Percentiles rank a stretch among this genome's conserved stretches.
phyloP scores from a whole-genome alignment of 2,329 filamentous ascomycete genomes.

The Curvularia lunata region DNA sequence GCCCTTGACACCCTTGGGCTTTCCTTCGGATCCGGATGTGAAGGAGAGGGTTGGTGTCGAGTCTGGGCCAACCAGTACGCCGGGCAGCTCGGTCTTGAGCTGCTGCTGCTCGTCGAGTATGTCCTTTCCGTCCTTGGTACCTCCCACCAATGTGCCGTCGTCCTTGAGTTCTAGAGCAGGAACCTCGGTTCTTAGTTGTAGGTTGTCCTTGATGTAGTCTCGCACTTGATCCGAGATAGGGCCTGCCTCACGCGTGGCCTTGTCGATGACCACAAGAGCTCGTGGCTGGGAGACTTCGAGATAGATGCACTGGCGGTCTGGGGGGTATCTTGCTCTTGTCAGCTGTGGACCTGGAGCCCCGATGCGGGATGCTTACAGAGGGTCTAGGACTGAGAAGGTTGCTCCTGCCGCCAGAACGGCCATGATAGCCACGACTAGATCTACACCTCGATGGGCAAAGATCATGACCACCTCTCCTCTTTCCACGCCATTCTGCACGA shows the following conservation, averaged over 20 bases:
- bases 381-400: slow-evolving; percentile 73
- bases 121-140: slow-evolving; percentile 69
- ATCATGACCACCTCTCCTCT: slow-evolving; percentile 93
- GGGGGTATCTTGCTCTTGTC: slow-evolving; percentile 67
- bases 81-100: slow-evolving; percentile 65
- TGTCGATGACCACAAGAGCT: slow-evolving; percentile 74
- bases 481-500: slow-evolving; percentile 74
- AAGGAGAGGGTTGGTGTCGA: slow-evolving; percentile 73
- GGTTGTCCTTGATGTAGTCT: slow-evolving; percentile 73
- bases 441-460: slow-evolving; percentile 82
- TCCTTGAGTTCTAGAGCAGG: slow-evolving; percentile 75
- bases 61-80: slow-evolving; percentile 84
- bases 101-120: slow-evolving; percentile 64
- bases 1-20: slow-evolving; percentile 85
- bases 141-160: slow-evolving; percentile 75
- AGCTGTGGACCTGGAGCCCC: slow-evolving; percentile 1
- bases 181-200: slow-evolving; percentile 74
- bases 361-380: slow-evolving; percentile 61
- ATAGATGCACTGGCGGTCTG: slow-evolving; percentile 80
- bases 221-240: slow-evolving; percentile 65
- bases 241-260: slow-evolving; percentile 72
- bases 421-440: slow-evolving; percentile 80
- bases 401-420: slow-evolving; percentile 67
- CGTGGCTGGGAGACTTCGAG: slow-evolving; percentile 79
- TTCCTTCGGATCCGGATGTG: slow-evolving; percentile 72